These are phyloP conservation scores for Lecanosticta acicola DNA, from an alignment of 2,329 filamentous ascomycete species.

Conservation along the genomic window DNA sequence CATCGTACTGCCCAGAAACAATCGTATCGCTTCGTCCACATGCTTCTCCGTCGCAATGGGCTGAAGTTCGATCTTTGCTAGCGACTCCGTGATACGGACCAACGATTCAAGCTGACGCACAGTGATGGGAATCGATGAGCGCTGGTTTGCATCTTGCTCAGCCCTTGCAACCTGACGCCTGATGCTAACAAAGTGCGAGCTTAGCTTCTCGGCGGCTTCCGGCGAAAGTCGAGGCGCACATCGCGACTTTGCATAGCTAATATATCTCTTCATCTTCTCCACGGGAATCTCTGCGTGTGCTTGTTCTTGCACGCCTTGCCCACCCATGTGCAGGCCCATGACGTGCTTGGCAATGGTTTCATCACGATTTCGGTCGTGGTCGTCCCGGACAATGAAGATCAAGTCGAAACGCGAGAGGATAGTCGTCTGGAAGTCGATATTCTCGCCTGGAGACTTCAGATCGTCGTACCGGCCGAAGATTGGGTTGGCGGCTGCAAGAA, in stretches of 20 bases:
- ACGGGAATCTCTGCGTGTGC: slow-evolving; percentile 85
- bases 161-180: slow-evolving; percentile 87
- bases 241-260: slow-evolving; percentile 94
- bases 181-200: slow-evolving; percentile 95
- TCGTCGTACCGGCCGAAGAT: slow-evolving; percentile 98
- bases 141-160: slow-evolving; percentile 81
- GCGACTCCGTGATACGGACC: slow-evolving; percentile 90
- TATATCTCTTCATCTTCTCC: slow-evolving; percentile 95
- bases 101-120: slow-evolving; percentile 96
- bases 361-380: slow-evolving; percentile 83
- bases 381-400: slow-evolving; percentile 98
- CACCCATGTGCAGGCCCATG: slow-evolving; percentile 94
- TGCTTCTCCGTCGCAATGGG: slow-evolving; percentile 84
- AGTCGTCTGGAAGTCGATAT: slow-evolving; percentile 98
- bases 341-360: slow-evolving; percentile 94
- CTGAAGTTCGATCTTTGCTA: slow-evolving; percentile 84
- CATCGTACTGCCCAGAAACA: slow-evolving; percentile 97
- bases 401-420: slow-evolving; percentile 98
- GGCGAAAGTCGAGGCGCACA: slow-evolving; percentile 86
- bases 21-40: slow-evolving; percentile 92
- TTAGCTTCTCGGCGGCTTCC: slow-evolving; percentile 91
- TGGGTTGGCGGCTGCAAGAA: slow-evolving; percentile 91
- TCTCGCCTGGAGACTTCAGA: slow-evolving; percentile 93
- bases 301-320: slow-evolving; percentile 76
- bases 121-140: slow-evolving; percentile 93